phyloP scores from a whole-genome alignment of 1,284 basidiomycete species.

The Peniophora sp. region DNA sequence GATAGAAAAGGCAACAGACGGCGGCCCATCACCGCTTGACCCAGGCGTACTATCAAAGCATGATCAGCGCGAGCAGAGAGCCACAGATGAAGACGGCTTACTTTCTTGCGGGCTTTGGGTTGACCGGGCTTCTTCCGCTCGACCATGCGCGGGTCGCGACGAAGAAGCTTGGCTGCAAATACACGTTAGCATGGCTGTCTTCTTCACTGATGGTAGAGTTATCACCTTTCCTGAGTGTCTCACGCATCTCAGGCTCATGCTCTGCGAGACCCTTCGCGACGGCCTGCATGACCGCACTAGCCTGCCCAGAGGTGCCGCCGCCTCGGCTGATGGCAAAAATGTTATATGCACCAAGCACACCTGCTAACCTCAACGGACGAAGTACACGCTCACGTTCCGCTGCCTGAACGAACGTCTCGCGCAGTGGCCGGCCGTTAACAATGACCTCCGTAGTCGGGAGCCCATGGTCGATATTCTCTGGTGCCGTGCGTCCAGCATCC shows the following conservation, averaged over 20 bases:
- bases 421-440: slow-evolving; percentile 78
- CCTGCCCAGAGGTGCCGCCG: slow-evolving; percentile 86
- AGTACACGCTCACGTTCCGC: slow-evolving; percentile 76
- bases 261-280: slow-evolving; percentile 77
- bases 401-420: slow-evolving; percentile 72
- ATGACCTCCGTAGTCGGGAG: slow-evolving; percentile 41
- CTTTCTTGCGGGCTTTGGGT: slow-evolving; percentile 87
- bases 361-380: slow-evolving; percentile 79
- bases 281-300: slow-evolving; percentile 82
- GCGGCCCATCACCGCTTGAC: slow-evolving; percentile 74
- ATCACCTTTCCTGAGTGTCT: slow-evolving; percentile 68
- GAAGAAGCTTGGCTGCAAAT: slow-evolving; percentile 70
- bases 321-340: slow-evolving; percentile 85
- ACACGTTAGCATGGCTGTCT: slow-evolving; percentile 1
- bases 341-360: slow-evolving; percentile 88
- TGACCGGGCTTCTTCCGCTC: slow-evolving; percentile 95
- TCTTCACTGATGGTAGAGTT: neutral
- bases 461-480: neutral
- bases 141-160: slow-evolving; percentile 93
- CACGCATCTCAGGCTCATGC: slow-evolving; percentile 58
- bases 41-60: slow-evolving; percentile 68
- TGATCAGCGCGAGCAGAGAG: slow-evolving; percentile 3
- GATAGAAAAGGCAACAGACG: neutral
- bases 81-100: slow-evolving; percentile 34
- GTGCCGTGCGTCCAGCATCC: neutral